Percentiles rank a stretch among this genome's conserved stretches.
Evolutionary conservation across 306 rosid species (phyloP).

Genomic region (Sicyos baderoa): DNA sequence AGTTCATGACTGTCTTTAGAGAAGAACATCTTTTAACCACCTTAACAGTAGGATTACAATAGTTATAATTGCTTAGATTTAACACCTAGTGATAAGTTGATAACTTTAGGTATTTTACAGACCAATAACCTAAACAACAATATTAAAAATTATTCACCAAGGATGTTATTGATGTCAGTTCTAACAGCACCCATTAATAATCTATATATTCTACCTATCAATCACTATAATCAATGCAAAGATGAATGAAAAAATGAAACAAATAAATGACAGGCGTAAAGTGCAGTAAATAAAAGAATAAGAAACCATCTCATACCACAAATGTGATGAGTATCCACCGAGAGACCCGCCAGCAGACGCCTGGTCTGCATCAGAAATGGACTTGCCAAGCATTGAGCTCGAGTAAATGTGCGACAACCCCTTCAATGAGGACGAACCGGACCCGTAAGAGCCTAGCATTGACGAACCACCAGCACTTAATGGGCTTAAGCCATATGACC

Average conservation of each 20-base stretch:
- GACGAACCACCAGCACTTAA: constrained; percentile 18
- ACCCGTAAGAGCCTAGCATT: constrained; percentile 14
- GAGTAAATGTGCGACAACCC: constrained; percentile 27
- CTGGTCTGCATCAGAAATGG: constrained; percentile 22
- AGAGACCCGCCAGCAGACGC: constrained; percentile 27
- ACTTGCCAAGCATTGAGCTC: constrained; percentile 24
- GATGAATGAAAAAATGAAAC: neutral
- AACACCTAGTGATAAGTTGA: neutral
- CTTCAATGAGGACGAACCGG: constrained; percentile 22
- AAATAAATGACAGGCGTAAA: constrained; percentile 1
- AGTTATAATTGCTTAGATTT: neutral
- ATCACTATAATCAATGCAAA: neutral
- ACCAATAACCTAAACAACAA: neutral
- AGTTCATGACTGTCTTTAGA: neutral
- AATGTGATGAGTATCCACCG: constrained; percentile 28
- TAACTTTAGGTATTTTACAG: neutral
- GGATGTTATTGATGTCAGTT: neutral
- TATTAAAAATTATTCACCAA: neutral
- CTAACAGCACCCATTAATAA: neutral
- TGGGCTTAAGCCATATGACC: constrained; percentile 21
- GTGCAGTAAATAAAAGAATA: constrained; percentile 3
- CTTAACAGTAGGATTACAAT: neutral
- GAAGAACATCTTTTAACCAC: neutral
- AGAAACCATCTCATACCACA: constrained; percentile 36
- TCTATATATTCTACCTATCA: neutral